Evolutionary conservation across 495 filamentous ascomycete genomes (phyloP), one percentile per base, ranked within the genome.

Genomic region (Xylaria acuta): DNA sequence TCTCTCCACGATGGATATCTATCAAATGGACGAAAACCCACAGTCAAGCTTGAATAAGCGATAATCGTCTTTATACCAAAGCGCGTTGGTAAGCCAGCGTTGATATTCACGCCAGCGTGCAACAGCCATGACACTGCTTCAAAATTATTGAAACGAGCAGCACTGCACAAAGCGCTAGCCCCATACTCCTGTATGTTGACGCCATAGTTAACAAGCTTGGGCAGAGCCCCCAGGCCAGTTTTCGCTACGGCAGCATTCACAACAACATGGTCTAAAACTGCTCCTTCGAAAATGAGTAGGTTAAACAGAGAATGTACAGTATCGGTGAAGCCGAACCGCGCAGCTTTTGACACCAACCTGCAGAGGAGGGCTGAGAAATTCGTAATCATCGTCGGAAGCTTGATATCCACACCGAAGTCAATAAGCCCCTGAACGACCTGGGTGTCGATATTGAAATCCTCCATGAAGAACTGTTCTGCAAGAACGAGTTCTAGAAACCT

Each of bases 51-150:
- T 38, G 20, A 20, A n/a, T 7, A 7, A 22, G 32, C 32, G 30
- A 60, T 60, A 12, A 60, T 60, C 5, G 56, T 60, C 56, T 38
- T n/a, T 20, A 0, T 22, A 38, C 20, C 45, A 49, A 49, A n/a
- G 45, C 16, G 18, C 6, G 45, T 49, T 1, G 22, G 14, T 30
- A 54, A 5, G 32, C 34, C 7, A n/a, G 56, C 32, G 11, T 60
- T 60, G 1, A 60, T 22, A 9, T 60, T 32, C 14, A 60, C 56
- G 6, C 56, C 56, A 38, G 34, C 16, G 18, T 38, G 32, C 32
- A 60, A 60, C 20, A 60, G 30, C 56, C 56, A 60, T 5, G 32
- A 38, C 9, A 60, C 56, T 20, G 56, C 56, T 22, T 60, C 56
- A 11, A 60, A 60, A n/a, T 60, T 60, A 11, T 60, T 38, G 2